Evolutionary conservation across 768 basidiomycete genomes (phyloP), one percentile per base, ranked within the genome.

Genomic region (Podaxis rugospora): DNA sequence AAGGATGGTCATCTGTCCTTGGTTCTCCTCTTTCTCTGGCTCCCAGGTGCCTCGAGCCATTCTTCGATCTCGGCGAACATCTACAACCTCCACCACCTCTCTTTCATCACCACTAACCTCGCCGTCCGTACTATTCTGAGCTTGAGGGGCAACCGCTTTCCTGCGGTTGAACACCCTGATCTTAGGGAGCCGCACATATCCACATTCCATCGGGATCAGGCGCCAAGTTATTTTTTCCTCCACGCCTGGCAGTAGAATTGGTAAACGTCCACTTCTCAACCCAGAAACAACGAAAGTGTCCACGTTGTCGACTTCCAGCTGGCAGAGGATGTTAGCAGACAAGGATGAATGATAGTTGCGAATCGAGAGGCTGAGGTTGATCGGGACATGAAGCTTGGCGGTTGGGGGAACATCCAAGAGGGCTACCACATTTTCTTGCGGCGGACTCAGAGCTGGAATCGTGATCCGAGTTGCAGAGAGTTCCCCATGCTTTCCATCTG

Each of bases 271-370:
- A 52, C 76, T 82, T 51, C 91, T 78, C 37, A 90, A 69, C 0
- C 95, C 95, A 2, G 91, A 83, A 46, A 94, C 83, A 14, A 95
- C 84, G 71, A 97, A 96, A n/a, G 81, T 78, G 44, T 92, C 91
- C 11, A 80, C 73, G 0, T 74, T 62, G 14, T 88, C 86, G 1
- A 85, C 79, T 57, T 96, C 93, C 28, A 95, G 78, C 36, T 88
- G 83, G 7, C 94, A 79, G 10, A 83, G 77, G 36, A 95, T 72
- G 64, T 86, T 87, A 0, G 89, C 88, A 2, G 92, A 83, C 37
- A 86, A 81, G 6, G 76, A 76, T 2, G 82, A 78, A 62, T 87
- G 80, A 58, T 82, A 74, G 70, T 92, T 92, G 68, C 93, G 84
- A 61, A 90, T 71, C 63, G 76, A 81, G 53, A 89, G 70, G 53